Evolutionary conservation across 768 basidiomycete genomes (phyloP).

Genomic region (Tylopilus sp.): DNA sequence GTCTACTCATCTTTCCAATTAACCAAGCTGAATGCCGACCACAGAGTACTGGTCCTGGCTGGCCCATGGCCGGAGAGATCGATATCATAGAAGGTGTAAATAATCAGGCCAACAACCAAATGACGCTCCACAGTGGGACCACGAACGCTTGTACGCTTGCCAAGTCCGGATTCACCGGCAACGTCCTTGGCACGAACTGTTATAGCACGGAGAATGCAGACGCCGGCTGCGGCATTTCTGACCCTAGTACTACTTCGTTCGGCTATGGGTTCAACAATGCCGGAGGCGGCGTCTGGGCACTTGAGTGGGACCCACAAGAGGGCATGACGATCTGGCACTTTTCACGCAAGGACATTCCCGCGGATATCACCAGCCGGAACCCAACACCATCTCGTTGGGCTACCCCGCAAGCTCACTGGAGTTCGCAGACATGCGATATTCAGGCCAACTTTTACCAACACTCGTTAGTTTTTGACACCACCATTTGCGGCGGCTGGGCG

Average conservation of each 20-base stretch:
- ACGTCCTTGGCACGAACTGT: slow-evolving; percentile 32
- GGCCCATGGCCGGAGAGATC: slow-evolving; percentile 59
- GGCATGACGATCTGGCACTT: slow-evolving; percentile 61
- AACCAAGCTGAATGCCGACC: not conserved
- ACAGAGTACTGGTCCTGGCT: slow-evolving; percentile 45
- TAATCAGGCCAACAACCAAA: slow-evolving; percentile 52
- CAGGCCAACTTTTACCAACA: slow-evolving; percentile 51
- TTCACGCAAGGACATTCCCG: slow-evolving; percentile 46
- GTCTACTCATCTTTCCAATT: not conserved
- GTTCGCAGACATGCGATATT: slow-evolving; percentile 47
- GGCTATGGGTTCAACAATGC: slow-evolving; percentile 32
- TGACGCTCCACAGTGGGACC: slow-evolving; percentile 58
- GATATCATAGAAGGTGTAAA: slow-evolving; percentile 78
- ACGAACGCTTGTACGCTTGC: slow-evolving; percentile 35
- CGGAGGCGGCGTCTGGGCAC: slow-evolving; percentile 52
- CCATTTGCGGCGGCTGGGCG: slow-evolving; percentile 33
- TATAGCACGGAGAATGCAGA: slow-evolving; percentile 39
- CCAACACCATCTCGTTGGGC: slow-evolving; percentile 53
- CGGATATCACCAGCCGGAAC: slow-evolving; percentile 42
- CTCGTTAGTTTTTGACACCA: slow-evolving; percentile 40
- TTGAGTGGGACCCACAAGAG: slow-evolving; percentile 44
- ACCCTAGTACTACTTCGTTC: slow-evolving; percentile 42
- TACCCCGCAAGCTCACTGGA: slow-evolving; percentile 49
- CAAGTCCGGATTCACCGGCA: slow-evolving; percentile 19
- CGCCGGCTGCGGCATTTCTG: slow-evolving; percentile 49